Conservation (phyloP, 2,329 filamentous ascomycete species). For the Clonostachys rosea region DNA sequence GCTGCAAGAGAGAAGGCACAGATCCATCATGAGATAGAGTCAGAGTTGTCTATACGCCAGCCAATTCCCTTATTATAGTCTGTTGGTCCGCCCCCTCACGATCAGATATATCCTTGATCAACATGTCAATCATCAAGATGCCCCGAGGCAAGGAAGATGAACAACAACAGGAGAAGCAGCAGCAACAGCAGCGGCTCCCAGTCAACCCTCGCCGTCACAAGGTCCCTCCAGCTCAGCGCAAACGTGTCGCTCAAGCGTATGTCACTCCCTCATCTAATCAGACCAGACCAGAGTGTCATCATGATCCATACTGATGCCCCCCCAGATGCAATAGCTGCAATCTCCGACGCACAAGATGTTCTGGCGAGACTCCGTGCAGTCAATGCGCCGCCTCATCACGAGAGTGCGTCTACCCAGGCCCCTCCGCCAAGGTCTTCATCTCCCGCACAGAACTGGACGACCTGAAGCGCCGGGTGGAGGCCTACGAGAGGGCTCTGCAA, state of each 20-base stretch:
- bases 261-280: constrained; percentile 11
- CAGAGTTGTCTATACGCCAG: too few relatives aligned
- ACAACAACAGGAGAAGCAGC: constrained; percentile 12
- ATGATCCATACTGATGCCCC: background rate
- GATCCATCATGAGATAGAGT: background rate
- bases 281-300: background rate
- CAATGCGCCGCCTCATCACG: constrained; percentile 36
- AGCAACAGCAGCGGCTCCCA: constrained; percentile 30
- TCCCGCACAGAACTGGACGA: constrained; percentile 33
- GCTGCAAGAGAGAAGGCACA: background rate
- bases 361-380: constrained; percentile 40
- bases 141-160: constrained; percentile 9
- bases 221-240: constrained; percentile 39
- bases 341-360: constrained; percentile 46
- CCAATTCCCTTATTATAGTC: too few relatives aligned
- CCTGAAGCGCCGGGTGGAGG: constrained; percentile 27
- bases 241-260: constrained; percentile 45
- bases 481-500: constrained; percentile 32
- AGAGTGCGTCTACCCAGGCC: constrained; percentile 41
- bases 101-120: too few relatives aligned
- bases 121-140: background rate
- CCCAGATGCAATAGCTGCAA: constrained; percentile 48
- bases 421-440: constrained; percentile 36
- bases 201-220: constrained; percentile 45
- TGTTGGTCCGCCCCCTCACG: too few relatives aligned